Evolutionary conservation across 805 yeast species (phyloP), one percentile per base, ranked within the genome.

Genomic region (Starmera dryadoides): DNA sequence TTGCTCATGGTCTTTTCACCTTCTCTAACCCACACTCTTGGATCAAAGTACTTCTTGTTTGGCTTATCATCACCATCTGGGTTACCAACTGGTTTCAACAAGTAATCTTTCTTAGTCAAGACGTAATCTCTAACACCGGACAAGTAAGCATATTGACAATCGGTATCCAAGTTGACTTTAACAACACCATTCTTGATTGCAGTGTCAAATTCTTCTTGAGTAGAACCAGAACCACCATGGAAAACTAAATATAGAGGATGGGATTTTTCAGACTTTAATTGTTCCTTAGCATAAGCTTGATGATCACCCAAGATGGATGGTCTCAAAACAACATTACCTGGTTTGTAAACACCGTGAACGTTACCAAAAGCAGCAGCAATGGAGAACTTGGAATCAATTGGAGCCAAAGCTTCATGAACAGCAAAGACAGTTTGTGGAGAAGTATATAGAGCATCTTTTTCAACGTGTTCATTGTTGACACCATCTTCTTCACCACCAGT

Each of bases 401-500:
- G 85, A 40, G 83, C 59, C 55, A 93, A 77, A 44, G 96, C 96
- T 68, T 86, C 73, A 81, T 87, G 76, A 58, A 93, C 98, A 52
- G 78, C 79, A 72, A 64, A 93, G 41, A 93, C 96, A 55, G 96
- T 91, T 73, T 86, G 96, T 58, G 98, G 87, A 57, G 81, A 79
- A 56, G 98, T 93, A 85, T 91, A 93, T 59, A 93, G 75, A 49
- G 84, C 66, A 48, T 85, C 88, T 72, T 84, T 83, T 63, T 79
- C 78, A 52, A 86, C 96, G 66, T 79, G 76, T 71, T 91, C 94
- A 80, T 93, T 93, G 83, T 93, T 93, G 61, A 93, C 98, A 81
- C 98, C 98, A 65, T 93, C 98, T 75, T 93, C 98, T 77, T 93
- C 98, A 82, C 98, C 98, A 74, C 98, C 98, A 66, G 98, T 93